Evolutionary conservation across 495 filamentous ascomycete genomes (phyloP).

Genomic region (Daldinia decipiens): DNA sequence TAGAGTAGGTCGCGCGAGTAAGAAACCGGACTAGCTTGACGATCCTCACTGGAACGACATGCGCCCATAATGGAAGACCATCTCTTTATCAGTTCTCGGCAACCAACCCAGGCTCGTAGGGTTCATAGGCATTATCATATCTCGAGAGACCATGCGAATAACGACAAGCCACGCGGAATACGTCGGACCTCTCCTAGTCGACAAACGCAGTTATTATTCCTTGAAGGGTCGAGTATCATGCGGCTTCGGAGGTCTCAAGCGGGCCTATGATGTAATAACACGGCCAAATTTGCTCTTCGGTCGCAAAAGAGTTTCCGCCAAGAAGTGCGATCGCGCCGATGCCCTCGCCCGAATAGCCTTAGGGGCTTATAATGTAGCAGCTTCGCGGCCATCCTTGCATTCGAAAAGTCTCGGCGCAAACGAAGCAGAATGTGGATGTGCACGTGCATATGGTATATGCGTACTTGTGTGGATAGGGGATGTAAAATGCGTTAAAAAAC

Average conservation of each 20-base stretch:
- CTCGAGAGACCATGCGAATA: not conserved
- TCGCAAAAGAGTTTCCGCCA: constrained; percentile 13
- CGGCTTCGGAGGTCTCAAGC: constrained; percentile 3
- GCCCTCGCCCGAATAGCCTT: not conserved
- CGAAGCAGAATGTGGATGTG: not conserved
- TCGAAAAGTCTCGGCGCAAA: constrained; percentile 1
- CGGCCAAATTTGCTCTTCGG: constrained; percentile 20
- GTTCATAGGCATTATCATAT: not conserved
- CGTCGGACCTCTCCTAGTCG: not conserved
- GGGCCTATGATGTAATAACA: constrained; percentile 28
- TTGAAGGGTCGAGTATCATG: not conserved
- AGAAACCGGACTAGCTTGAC: constrained; percentile 43
- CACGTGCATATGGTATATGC: no score
- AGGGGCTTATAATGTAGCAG: not conserved
- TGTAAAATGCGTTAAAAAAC: constrained; percentile 22
- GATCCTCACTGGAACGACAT: constrained; percentile 40
- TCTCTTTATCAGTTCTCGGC: constrained; percentile 4
- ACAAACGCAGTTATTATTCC: constrained; percentile 2
- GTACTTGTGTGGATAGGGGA: constrained; percentile 1
- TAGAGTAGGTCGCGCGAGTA: constrained; percentile 36
- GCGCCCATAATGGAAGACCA: constrained; percentile 30
- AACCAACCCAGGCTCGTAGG: constrained; percentile 5
- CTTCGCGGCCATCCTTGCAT: constrained; percentile 3
- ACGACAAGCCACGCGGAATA: not conserved
- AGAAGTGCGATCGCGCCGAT: constrained; percentile 6